Evolutionary conservation across 1,139 yeast species (phyloP).

Genomic region (Petasospora rhodanensis): DNA sequence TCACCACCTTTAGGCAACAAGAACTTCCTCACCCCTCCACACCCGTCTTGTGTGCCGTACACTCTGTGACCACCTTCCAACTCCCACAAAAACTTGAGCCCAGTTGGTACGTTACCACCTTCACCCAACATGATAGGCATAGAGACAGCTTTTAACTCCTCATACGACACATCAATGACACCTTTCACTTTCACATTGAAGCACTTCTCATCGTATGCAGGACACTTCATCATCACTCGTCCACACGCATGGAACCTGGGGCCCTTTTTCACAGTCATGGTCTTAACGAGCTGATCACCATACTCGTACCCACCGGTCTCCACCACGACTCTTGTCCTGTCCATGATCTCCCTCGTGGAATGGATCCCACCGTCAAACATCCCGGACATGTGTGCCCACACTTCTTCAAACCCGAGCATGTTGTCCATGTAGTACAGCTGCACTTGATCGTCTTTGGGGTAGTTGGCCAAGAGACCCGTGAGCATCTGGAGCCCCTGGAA

Average conservation of each 20-base stretch:
- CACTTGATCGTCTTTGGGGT: constrained; percentile 38
- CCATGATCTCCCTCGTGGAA: constrained; percentile 28
- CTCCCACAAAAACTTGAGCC: constrained; percentile 25
- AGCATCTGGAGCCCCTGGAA: constrained; percentile 38
- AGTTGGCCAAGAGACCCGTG: constrained; percentile 33
- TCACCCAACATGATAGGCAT: constrained; percentile 25
- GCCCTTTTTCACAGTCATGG: background rate
- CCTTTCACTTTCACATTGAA: constrained; percentile 38
- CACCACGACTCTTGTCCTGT: constrained; percentile 23
- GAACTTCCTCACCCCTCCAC: background rate
- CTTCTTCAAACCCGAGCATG: constrained; percentile 54
- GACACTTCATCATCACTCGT: constrained; percentile 20
- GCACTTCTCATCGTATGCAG: constrained; percentile 16
- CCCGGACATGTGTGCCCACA: constrained; percentile 40
- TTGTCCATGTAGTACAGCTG: constrained; percentile 39
- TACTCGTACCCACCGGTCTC: constrained; percentile 1
- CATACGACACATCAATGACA: constrained; percentile 34
- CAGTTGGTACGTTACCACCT: constrained; percentile 24
- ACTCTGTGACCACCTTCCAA: constrained; percentile 28
- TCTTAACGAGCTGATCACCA: constrained; percentile 1
- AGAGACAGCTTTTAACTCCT: constrained; percentile 4
- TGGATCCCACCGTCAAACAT: constrained; percentile 34
- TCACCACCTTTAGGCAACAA: constrained; percentile 25
- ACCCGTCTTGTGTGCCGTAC: background rate
- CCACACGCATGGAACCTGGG: constrained; percentile 34